Evolutionary conservation across 2,329 filamentous ascomycete species (phyloP).

Genomic region (Xylaria sp.): DNA sequence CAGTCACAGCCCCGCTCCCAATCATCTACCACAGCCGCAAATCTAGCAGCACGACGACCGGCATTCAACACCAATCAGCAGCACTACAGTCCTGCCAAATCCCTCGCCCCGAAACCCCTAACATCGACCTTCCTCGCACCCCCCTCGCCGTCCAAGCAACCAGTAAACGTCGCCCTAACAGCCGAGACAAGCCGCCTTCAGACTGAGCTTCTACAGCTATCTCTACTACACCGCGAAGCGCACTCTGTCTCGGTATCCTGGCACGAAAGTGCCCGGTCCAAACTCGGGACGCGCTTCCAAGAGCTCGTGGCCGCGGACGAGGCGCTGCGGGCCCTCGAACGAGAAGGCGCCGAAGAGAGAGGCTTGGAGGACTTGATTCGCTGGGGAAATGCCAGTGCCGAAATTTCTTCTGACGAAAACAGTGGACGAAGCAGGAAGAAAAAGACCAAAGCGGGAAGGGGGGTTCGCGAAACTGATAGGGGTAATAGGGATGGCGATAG

Average conservation of each 20-base stretch:
- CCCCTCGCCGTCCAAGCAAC: constrained; percentile 69
- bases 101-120: constrained; percentile 69
- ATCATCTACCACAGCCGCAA: constrained; percentile 26
- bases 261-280: constrained; percentile 64
- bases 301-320: constrained; percentile 51
- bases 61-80: constrained; percentile 72
- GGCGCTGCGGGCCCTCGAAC: constrained; percentile 53
- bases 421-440: neutral
- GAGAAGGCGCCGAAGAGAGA: constrained; percentile 57
- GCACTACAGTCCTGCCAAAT: constrained; percentile 73
- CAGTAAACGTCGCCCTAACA: constrained; percentile 67
- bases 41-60: constrained; percentile 55
- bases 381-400: constrained; percentile 55
- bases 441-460: neutral
- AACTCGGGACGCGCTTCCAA: constrained; percentile 59
- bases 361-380: constrained; percentile 63
- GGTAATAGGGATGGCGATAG: constrained; percentile 17
- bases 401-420: constrained; percentile 41
- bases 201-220: constrained; percentile 72
- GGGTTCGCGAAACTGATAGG: neutral
- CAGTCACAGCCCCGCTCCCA: constrained; percentile 25
- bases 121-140: constrained; percentile 67
- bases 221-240: constrained; percentile 69
- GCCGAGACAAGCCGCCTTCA: constrained; percentile 69
- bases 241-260: constrained; percentile 58